Conservation (phyloP, 345 rosid species). For the Balakata baccata region DNA sequence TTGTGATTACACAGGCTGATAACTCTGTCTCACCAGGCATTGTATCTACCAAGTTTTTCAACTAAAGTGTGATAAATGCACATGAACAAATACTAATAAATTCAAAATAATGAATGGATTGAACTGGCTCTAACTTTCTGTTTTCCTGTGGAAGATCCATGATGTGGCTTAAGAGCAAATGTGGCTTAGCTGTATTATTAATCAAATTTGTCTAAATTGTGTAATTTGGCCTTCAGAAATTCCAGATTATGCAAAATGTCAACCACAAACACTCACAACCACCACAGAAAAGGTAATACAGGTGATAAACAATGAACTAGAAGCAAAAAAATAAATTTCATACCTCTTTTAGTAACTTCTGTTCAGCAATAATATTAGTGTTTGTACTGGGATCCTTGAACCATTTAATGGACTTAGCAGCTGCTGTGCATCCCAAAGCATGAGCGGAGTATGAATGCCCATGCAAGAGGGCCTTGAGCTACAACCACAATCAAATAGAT, state of each 20-base stretch:
- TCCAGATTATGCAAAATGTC: slow-evolving; percentile 6
- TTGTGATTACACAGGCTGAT: too few species aligned
- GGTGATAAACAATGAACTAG: not conserved
- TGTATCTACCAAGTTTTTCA: too few species aligned
- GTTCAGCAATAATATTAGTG: slow-evolving; percentile 49
- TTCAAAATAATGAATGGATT: too few species aligned
- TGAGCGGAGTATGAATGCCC: slow-evolving; percentile 96
- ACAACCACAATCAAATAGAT: slow-evolving; percentile 28
- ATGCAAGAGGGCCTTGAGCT: slow-evolving; percentile 91
- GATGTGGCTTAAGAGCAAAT: not conserved
- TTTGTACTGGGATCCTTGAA: slow-evolving; percentile 78
- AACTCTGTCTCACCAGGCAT: too few species aligned
- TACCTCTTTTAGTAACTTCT: slow-evolving; percentile 71
- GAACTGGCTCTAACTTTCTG: too few species aligned
- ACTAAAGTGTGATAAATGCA: too few species aligned
- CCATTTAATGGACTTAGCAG: slow-evolving; percentile 79
- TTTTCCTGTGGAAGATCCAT: too few species aligned
- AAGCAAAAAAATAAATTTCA: slow-evolving; percentile 1
- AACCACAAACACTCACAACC: not conserved
- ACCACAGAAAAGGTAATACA: slow-evolving; percentile 10
- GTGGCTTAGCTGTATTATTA: not conserved
- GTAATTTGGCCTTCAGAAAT: not conserved
- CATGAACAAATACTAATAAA: too few species aligned
- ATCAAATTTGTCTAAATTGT: not conserved
- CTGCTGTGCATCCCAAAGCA: slow-evolving; percentile 90